Percentiles rank a stretch among this genome's conserved stretches.
These are phyloP conservation scores for Pichia inconspicua DNA, from an alignment of 1,139 yeast genomes.

Conservation along the genomic window DNA sequence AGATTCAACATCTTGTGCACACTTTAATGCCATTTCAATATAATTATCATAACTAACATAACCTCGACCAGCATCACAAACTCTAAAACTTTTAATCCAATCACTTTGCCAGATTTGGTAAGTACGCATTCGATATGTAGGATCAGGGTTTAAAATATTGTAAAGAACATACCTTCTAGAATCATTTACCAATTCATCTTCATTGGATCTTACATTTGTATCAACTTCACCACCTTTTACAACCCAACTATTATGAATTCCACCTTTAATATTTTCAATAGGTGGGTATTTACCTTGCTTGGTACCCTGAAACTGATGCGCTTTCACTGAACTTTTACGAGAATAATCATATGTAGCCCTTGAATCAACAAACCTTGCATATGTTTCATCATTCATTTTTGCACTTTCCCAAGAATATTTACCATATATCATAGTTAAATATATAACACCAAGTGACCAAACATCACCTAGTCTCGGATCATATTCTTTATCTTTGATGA, in stretches of 20 bases:
- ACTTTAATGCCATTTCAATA: constrained; percentile 29
- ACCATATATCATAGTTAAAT: constrained; percentile 45
- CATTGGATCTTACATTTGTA: constrained; percentile 9
- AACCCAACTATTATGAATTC: constrained; percentile 19
- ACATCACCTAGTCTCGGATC: constrained; percentile 58
- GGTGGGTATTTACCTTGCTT: constrained; percentile 26
- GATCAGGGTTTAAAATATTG: constrained; percentile 50
- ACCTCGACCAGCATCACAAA: constrained; percentile 31
- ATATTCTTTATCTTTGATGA: constrained; percentile 35
- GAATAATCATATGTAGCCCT: constrained; percentile 28
- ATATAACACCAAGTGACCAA: constrained; percentile 64
- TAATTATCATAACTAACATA: constrained; percentile 24
- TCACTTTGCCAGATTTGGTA: constrained; percentile 31
- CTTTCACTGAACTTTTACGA: constrained; percentile 15
- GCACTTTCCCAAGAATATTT: constrained; percentile 47
- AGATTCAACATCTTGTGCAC: constrained; percentile 17
- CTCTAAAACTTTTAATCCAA: constrained; percentile 28
- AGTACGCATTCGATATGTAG: constrained; percentile 36
- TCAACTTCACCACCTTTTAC: constrained; percentile 13
- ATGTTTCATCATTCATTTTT: constrained; percentile 30
- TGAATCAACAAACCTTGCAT: constrained; percentile 26
- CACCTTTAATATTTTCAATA: constrained; percentile 27
- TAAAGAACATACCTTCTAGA: constrained; percentile 48
- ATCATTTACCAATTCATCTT: constrained; percentile 23
- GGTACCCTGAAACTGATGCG: constrained; percentile 26